Evolutionary conservation across 2,329 filamentous ascomycete genomes (phyloP), one percentile per base, ranked within the genome.

Genomic region (Fonsecaea nubica): DNA sequence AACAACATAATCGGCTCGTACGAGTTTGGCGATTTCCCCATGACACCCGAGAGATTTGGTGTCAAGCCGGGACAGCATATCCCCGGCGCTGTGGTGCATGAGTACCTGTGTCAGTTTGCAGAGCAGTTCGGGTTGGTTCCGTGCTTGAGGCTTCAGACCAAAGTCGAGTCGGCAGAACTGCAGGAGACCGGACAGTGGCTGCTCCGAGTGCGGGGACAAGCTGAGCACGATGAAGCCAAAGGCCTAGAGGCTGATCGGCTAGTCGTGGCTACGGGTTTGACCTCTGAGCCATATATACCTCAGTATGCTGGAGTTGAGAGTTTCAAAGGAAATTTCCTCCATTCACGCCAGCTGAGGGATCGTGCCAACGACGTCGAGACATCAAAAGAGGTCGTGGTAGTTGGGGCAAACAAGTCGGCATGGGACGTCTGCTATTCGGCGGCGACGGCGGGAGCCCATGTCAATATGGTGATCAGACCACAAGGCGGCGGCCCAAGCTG

Each of bases 1-100:
- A 93, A 94, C 77, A 93, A 93, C 73, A 84, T 92, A 75, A 76
- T 89, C 10, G 90, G 90, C 2, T 90, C 87, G 0, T 92, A 89
- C 71, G 89, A 93, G 75, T 92, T 86, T 72, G 86, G 87, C 0
- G 91, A 92, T 72, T 92, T 91, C 66, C 89, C 90, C 18, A 90
- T 93, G 87, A 81, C 84, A 65, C 76, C 79, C 7, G 82, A 83
- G 21, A 81, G 78, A 0, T 89, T 85, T 71, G 80, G 78, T 0
- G 76, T 82, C 25, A 73, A 81, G 58, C 72, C 76, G 6, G 85
- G 84, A 15, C 75, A 88, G 59, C 87, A 90, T 74, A 85, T 91
- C 57, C 84, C 87, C 0, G 88, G 86, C 0, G 69, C 78, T 0
- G 82, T 84, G 0, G 75, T 89, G 60, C 82, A 88, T 71, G 72